Base-by-base conservation (phyloP, 2,329 filamentous ascomycete genomes). In the Penicillium fuscoglaucum region DNA sequence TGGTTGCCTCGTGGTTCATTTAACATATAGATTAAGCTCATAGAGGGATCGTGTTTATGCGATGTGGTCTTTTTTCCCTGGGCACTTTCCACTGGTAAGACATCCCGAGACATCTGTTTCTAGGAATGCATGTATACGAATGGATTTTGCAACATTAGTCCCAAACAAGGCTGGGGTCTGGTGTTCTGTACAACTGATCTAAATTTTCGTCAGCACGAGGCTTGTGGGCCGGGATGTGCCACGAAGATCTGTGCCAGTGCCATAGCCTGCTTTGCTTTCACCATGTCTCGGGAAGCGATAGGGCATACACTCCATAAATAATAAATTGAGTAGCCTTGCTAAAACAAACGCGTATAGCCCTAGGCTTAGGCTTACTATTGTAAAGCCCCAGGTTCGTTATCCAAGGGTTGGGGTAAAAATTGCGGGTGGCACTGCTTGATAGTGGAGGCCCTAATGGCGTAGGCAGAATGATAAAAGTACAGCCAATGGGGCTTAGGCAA, bases 401-500 rank as follows among this genome's bases (percentile, higher is more conserved):
- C 6, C 31, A n/a, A 31, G 24, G 54, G 29, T 45, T 35, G 24
- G 43, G 41, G 13, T 48, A 52, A 26, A 39, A 31, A 41, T 4
- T 28, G 29, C 28, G 17, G 41, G 49, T 39, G 54, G 55, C 48
- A 24, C 52, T 40, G 55, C 49, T 48, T 35, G 12, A 43, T 28
- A 53, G 55, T 46, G 41, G 41, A 47, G 35, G 28, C 15, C 21
- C 13, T 21, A 28, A 13, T 12, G n/a, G 2, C 1, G 24, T 41
- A 53, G 55, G 49, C 49, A 53, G 49, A 53, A 57, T 57, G 21
- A 48, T 53, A 58, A 54, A 57, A 49, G n/a, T 21, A 26, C 4
- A 44, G 24, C 12, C 17, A 49, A 52, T 8, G 37, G 35, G 50
- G 55, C 54, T 56, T 56, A 57, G 50, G 28, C 28, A 29, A 31